Base-by-base conservation (phyloP, 306 rosid genomes). In the Potentilla sterilis region DNA sequence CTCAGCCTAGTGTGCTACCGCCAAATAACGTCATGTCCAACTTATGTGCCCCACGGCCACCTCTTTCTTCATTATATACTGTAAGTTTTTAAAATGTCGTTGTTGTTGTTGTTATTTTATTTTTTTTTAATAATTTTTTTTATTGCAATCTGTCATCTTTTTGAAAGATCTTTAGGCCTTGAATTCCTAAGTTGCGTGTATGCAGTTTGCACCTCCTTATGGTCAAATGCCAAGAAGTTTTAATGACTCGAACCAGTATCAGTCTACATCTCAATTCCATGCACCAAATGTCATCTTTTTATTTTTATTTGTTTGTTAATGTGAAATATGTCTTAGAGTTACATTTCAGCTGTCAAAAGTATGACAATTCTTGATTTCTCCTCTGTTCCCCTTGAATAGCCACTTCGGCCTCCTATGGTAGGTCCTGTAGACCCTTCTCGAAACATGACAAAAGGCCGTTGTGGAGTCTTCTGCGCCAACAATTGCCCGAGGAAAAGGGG, bases 161-260 rank as follows among this genome's bases (percentile, higher is more conserved):
- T 63, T 62, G 41, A 46, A 52, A 57, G 44, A 71, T 44, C 19
- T 9, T n/a, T 44, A 35, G 55, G 58, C 77, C 62, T 77, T 89
- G 75, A 83, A 75, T 80, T 59, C 41, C 14, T 69, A 75, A 55
- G 8, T 74, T 79, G 41, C 76, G 49, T 58, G 57, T 78, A 4
- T 83, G 86, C 85, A 93, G 98, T 93, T 85, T 81, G 85, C 85
- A 64, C 63, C 93, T 46, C 37, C 93, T 64, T 88, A 87, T 81
- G 94, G 97, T 74, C 98, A 86, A 78, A 84, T 81, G 40, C 96
- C 85, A 68, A 80, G 77, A 75, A 84, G 87, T 81, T 85, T 83
- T 76, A 85, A 22, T 80, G 64, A 85, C 42, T 49, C 88, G 41
- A 44, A 83, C 74, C 89, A 90, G 49, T 85, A 84, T 79, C 98